These are phyloP conservation scores for Cladosporium sp. DNA, from an alignment of 2,329 filamentous ascomycete genomes.

Conservation along the genomic window DNA sequence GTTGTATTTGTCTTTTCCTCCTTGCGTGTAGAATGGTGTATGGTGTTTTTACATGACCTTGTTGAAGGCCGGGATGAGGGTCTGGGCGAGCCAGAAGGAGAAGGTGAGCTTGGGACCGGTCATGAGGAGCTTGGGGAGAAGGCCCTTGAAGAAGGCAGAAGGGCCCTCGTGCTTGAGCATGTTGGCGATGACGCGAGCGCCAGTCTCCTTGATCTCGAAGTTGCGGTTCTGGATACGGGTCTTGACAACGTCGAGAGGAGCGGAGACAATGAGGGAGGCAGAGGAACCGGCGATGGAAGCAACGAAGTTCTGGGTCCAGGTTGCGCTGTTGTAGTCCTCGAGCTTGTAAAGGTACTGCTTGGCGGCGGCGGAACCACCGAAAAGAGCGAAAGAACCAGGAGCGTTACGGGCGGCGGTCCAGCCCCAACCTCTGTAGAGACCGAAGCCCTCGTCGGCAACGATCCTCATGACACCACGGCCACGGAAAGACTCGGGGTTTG, in stretches of 20 bases:
- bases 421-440: slow-evolving; percentile 91
- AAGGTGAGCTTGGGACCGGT: slow-evolving; percentile 98
- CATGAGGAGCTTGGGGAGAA: slow-evolving; percentile 97
- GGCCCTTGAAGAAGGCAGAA: slow-evolving; percentile 92
- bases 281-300: slow-evolving; percentile 94
- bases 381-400: slow-evolving; percentile 96
- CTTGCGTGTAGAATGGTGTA: not conserved
- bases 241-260: slow-evolving; percentile 96
- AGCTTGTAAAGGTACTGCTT: slow-evolving; percentile 95
- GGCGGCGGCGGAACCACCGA: slow-evolving; percentile 93
- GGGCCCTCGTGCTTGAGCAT: slow-evolving; percentile 91
- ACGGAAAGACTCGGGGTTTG: slow-evolving; percentile 96
- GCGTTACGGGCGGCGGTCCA: slow-evolving; percentile 98
- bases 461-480: slow-evolving; percentile 89
- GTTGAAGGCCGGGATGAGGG: slow-evolving; percentile 90
- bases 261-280: slow-evolving; percentile 93
- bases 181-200: slow-evolving; percentile 85
- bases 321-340: slow-evolving; percentile 90
- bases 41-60: slow-evolving; percentile 55
- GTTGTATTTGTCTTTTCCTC: not conserved
- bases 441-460: slow-evolving; percentile 89
- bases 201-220: slow-evolving; percentile 95
- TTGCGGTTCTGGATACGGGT: slow-evolving; percentile 97
- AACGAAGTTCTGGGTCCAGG: slow-evolving; percentile 95
- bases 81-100: slow-evolving; percentile 99